A percentile compares a stretch with the other conserved stretches of the same genome.
Evolutionary conservation across 1,284 basidiomycete genomes (phyloP).

Genomic region (Moesziomyces globuligerus): DNA sequence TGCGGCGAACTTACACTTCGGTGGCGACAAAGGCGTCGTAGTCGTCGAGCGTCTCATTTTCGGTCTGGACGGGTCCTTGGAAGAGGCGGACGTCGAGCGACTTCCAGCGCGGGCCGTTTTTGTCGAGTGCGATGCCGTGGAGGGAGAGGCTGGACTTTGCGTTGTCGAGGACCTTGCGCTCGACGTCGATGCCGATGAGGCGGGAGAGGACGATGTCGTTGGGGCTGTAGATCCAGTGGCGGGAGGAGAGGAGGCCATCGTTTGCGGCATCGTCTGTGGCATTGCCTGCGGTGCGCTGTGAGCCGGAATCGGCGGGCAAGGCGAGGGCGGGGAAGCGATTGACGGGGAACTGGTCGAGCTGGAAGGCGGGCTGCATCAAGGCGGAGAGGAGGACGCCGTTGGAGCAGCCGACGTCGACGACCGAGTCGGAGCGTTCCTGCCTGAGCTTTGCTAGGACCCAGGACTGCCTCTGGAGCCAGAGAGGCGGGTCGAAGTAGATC

Average conservation of each 20-base stretch:
- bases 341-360: conserved; percentile 48
- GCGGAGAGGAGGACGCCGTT: conserved; percentile 48
- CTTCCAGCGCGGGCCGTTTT: conserved; percentile 45
- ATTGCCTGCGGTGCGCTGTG: background rate
- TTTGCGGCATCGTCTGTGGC: conserved; percentile 8
- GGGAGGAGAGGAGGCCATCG: conserved; percentile 24
- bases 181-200: conserved; percentile 50
- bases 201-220: conserved; percentile 44
- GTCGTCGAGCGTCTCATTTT: conserved; percentile 78
- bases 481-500: conserved; percentile 49
- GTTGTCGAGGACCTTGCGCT: conserved; percentile 45
- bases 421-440: conserved; percentile 41
- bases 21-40: conserved; percentile 85
- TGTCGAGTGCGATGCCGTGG: conserved; percentile 43
- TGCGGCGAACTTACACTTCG: conserved; percentile 76
- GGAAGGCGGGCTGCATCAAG: conserved; percentile 49
- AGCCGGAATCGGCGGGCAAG: conserved; percentile 4
- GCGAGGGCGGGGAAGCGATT: conserved; percentile 45
- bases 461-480: conserved; percentile 50
- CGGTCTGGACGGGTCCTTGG: conserved; percentile 79
- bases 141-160: conserved; percentile 44
- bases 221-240: conserved; percentile 49
- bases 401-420: conserved; percentile 51
- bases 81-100: conserved; percentile 51
- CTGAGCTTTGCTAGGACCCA: conserved; percentile 45